Base-by-base conservation (phyloP, 257 asterid genomes). In the Paraleonurus japonicus region DNA sequence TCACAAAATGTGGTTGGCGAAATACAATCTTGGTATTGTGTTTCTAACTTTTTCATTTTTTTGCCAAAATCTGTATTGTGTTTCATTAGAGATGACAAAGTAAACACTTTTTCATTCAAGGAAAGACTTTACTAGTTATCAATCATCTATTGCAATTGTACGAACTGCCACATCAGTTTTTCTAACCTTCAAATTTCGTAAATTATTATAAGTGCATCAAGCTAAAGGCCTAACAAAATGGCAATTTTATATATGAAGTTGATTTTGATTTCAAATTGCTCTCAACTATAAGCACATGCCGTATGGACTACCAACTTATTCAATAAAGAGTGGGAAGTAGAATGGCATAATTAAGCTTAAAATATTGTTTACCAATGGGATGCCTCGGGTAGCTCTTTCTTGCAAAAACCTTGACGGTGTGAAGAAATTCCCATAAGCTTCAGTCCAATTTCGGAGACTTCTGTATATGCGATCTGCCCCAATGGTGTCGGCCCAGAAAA, bases 401-500 rank as follows among this genome's bases (percentile, higher is more conserved):
- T 85, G 90, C 86, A 95, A 79, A 82, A 71, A 90, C 59, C 74
- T 87, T 19, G 99, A 88, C 19, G 99, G 99, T 80, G 48, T 83
- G 80, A 86, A 95, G 79, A 89, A 88, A 77, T 77, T 78, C 19
- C 99, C 99, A 75, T 88, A 87, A 48, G 69, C 28, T 67, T 82
- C 88, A 74, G 84, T 80, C 98, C 98, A 92, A 77, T 84, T 88
- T 76, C 65, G 78, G 73, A 95, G 98, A 68, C 95, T 89, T 79
- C 64, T 84, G 76, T 86, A 85, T 68, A 95, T 79, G 72, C 76
- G 79, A 75, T 77, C 88, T 68, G 97, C 98, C 13, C 99, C 99
- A 68, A 95, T 77, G 28, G 85, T 79, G 85, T 95, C 99, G 6
- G 96, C 99, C 99, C 99, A 95, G 86, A 84, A 95, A 67, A 95